Base-by-base conservation (phyloP, 352 stramenopile genomes). In the Pythium utonaiense region DNA sequence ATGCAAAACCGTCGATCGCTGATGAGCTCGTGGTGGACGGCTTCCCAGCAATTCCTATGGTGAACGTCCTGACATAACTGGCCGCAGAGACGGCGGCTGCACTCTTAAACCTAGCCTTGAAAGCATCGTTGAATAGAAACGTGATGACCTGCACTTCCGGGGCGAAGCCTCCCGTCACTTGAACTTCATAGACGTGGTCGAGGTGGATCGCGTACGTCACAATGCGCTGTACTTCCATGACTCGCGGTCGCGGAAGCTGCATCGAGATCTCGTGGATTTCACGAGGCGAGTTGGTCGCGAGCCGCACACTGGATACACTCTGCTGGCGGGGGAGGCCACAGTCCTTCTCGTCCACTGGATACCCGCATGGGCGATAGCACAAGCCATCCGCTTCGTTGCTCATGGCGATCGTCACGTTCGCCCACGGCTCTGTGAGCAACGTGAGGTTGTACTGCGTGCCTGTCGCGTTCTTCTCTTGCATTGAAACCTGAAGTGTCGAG, bases 291-390 rank as follows among this genome's bases (percentile, higher is more conserved):
- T 86, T 79, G 19, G 83, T 80, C 13, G 69, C 70, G 22, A 93
- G 34, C 1, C 56, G 57, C 7, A 93, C 74, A 0, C 75, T 61
- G 27, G 69, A 88, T 12, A 89, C 80, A 17, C 79, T 89, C 25
- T 91, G 75, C n/a, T 87, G 75, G 2, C 83, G 70, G 4, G 83
- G 83, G 3, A 93, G 56, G 0, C 83, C 83, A 42, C 83, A 93
- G 2, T 48, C 60, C 0, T 53, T 34, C 6, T 65, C 41, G 33
- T 91, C 80, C 38, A 89, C 82, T 1, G 74, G 77, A 28, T 86
- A 90, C 0, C 83, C 83, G 16, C 83, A 93, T n/a, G 67, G 52
- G 16, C 83, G 80, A 53, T 93, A 93, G 56, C 83, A 93, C 0
- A 65, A 60, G 3, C 64, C 60, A 10, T 87, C 74, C 3, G 65